These are phyloP conservation scores for Saturnispora dispora DNA, from an alignment of 805 yeast species.

Conservation along the genomic window DNA sequence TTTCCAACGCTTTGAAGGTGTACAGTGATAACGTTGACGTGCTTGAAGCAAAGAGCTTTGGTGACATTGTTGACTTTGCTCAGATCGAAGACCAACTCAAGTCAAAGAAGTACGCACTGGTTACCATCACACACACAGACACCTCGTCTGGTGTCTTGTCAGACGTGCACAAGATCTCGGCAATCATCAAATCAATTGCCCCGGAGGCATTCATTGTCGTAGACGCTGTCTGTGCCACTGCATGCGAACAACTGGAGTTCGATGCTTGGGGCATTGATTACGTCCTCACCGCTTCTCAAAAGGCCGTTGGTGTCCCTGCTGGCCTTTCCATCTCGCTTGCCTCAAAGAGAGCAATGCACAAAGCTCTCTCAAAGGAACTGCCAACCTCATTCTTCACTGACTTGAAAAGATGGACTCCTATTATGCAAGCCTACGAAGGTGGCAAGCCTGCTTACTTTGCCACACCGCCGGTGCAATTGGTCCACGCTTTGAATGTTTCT, in stretches of 20 bases:
- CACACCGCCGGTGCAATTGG: slow-evolving; percentile 89
- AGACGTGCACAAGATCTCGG: slow-evolving; percentile 56
- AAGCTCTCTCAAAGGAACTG: slow-evolving; percentile 41
- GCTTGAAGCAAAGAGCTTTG: slow-evolving; percentile 55
- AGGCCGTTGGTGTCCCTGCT: slow-evolving; percentile 91
- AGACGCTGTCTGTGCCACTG: slow-evolving; percentile 94
- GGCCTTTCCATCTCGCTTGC: slow-evolving; percentile 77
- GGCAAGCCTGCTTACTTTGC: slow-evolving; percentile 82
- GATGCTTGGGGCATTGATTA: slow-evolving; percentile 87
- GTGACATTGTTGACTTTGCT: slow-evolving; percentile 54
- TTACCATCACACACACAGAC: slow-evolving; percentile 91
- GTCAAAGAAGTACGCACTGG: slow-evolving; percentile 41
- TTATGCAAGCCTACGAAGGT: slow-evolving; percentile 77
- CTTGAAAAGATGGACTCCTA: slow-evolving; percentile 78
- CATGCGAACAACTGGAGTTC: slow-evolving; percentile 77
- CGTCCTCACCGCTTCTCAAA: slow-evolving; percentile 87
- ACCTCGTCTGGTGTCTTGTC: slow-evolving; percentile 91
- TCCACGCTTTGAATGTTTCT: slow-evolving; percentile 73
- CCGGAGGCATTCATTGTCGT: slow-evolving; percentile 81
- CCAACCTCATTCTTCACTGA: slow-evolving; percentile 57
- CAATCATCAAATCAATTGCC: slow-evolving; percentile 48
- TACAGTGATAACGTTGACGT: slow-evolving; percentile 75
- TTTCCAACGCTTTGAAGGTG: slow-evolving; percentile 63
- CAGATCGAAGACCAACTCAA: slow-evolving; percentile 48
- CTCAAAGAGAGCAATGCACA: slow-evolving; percentile 62